Evolutionary conservation across 805 yeast genomes (phyloP), one percentile per base, ranked within the genome.

Genomic region (Starmerella apicola): DNA sequence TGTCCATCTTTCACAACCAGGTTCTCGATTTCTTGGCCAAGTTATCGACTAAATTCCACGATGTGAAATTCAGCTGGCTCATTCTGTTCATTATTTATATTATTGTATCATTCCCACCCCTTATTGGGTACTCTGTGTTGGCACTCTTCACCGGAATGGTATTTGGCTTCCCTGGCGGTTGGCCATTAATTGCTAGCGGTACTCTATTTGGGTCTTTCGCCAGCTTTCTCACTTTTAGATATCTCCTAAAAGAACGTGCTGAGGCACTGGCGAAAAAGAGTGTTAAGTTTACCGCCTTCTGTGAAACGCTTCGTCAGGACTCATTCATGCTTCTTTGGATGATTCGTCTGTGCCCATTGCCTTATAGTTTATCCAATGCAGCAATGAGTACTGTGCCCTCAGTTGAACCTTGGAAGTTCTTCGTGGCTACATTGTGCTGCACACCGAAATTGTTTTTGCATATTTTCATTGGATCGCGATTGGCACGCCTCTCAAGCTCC

Each of bases 341-440:
- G 54, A 69, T 88, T 22, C 66, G 96, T 40, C 59, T 88, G 42
- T 84, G 95, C 51, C 98, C 98, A 0, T 70, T 88, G 52, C 97
- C 97, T 0, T 91, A 85, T 56, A 84, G 95, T 2, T 63, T 88
- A 24, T 78, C 91, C 0, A 88, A 88, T 53, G 96, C 95, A 3
- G 96, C 94, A 0, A 66, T 91, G 49, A 91, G 94, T 8, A 78
- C 93, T 2, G 72, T 88, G 12, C 95, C 93, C 0, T 80, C 82
- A 15, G 67, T 88, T 10, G 65, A 78, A 0, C 61, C 76, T 2
- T 45, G 59, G 31, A 74, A 76, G 20, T 88, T 80, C 57, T 63
- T 76, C 2, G 53, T 77, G 24, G 94, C 95, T 1, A 78, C 85
- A 19, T 48, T 74, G 0, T 57, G 83, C 25, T 75, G 94, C 2